Evolutionary conservation across 2,329 filamentous ascomycete genomes (phyloP), one percentile per base, ranked within the genome.

Genomic region (Metarhizium robertsii): DNA sequence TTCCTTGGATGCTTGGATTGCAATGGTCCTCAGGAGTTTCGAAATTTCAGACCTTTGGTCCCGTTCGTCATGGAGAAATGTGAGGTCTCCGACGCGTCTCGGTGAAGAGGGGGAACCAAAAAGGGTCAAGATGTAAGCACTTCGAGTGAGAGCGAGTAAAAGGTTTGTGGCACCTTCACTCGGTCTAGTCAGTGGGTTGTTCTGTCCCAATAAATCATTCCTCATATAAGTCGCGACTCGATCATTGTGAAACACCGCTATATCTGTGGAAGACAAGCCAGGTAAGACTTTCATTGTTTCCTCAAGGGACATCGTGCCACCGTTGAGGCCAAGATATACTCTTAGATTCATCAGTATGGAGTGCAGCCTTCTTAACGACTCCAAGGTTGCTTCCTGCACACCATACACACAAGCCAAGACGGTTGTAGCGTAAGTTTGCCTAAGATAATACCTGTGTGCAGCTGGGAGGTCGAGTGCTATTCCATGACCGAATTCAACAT

Each of bases 341-440:
- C 59, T 62, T 38, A 88, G 77, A 59, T 83, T 82, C 43, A 72
- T 72, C 47, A 85, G 71, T 53, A 90, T 79, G 34, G 69, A 73
- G 64, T 88, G 83, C 10, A 85, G 79, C 1, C 78, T 80, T 25
- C 75, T 71, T 14, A 92, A 68, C 2, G 81, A 82, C 10, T 83
- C 79, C 2, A 75, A 59, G 0, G 80, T 80, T 34, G 79, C 74
- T 50, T 82, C 81, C 4, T 84, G 75, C n/a, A 87, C 75, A 38
- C 84, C 72, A 66, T 90, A 91, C 32, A 85, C 81, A 55, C 79
- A 80, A 8, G 86, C 86, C 60, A 92, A 73, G 2, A 81, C 81
- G 48, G 85, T 80, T 56, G 85, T 84, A 46, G 83, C 84, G 66
- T 90, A 92, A 50, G 80, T 78, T 42, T 74, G 71, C 61, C 85